A percentile compares a stretch with the other conserved stretches of the same genome.
Conservation (phyloP, 2,329 filamentous ascomycete genomes). For the Botryotinia calthae region DNA sequence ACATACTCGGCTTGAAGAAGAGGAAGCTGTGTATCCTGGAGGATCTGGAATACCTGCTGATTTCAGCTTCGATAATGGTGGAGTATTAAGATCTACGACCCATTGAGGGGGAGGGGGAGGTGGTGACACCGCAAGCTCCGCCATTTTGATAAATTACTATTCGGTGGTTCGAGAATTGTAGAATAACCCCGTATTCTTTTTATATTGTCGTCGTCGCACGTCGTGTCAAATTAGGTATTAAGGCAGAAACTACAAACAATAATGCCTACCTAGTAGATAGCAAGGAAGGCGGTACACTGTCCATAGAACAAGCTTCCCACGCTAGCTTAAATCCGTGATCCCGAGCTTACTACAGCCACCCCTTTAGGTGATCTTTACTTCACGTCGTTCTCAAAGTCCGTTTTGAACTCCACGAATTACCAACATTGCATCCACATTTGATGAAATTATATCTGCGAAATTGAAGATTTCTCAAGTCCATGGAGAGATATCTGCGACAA, state of each 20-base stretch:
- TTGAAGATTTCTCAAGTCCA: slow-evolving; percentile 23
- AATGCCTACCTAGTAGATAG: neutral
- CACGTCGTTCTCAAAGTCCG: slow-evolving; percentile 18
- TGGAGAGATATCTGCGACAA: slow-evolving; percentile 29
- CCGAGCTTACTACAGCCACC: slow-evolving; percentile 25
- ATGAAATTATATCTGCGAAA: slow-evolving; percentile 17
- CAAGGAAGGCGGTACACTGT: neutral
- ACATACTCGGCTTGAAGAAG: slow-evolving; percentile 56
- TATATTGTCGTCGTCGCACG: neutral
- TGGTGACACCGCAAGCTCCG: slow-evolving; percentile 20
- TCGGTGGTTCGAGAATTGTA: neutral
- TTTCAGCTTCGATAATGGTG: slow-evolving; percentile 65
- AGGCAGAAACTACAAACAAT: slow-evolving; percentile 2
- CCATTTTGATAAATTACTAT: neutral
- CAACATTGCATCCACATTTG: slow-evolving; percentile 13
- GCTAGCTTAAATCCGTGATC: slow-evolving; percentile 12
- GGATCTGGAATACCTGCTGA: slow-evolving; percentile 73
- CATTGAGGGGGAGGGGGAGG: slow-evolving; percentile 65
- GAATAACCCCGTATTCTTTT: neutral
- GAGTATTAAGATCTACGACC: slow-evolving; percentile 75
- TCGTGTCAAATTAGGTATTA: neutral
- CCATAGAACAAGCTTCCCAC: slow-evolving; percentile 15
- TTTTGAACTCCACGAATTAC: slow-evolving; percentile 19
- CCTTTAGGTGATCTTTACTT: slow-evolving; percentile 21
- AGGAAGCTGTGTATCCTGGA: slow-evolving; percentile 67